Evolutionary conservation across 768 basidiomycete species (phyloP).

Genomic region (Suillus variegatus): DNA sequence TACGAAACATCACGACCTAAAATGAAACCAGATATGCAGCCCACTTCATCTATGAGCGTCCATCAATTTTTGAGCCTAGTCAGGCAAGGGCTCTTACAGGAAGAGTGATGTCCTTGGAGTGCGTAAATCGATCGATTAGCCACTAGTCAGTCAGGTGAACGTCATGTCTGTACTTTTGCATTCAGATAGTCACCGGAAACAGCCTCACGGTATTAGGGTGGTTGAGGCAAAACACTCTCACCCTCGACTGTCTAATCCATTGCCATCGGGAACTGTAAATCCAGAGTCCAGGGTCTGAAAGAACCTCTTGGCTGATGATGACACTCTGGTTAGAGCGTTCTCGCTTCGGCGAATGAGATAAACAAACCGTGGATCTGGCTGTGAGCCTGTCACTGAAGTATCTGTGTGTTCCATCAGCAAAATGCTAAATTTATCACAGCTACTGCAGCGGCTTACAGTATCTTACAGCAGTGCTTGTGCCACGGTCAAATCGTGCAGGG

Average conservation of each 20-base stretch:
- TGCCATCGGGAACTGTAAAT: not conserved
- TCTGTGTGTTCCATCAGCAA: not conserved
- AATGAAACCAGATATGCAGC: not conserved
- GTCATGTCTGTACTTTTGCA: not conserved
- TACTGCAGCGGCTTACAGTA: no score
- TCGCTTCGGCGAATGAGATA: not conserved
- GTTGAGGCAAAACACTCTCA: not conserved
- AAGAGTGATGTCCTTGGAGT: not conserved
- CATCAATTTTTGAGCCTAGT: not conserved
- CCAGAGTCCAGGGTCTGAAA: no score
- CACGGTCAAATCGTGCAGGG: no score
- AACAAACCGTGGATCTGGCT: not conserved
- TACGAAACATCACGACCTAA: not conserved
- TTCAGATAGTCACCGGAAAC: not conserved
- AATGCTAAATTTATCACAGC: no score
- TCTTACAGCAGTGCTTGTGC: no score
- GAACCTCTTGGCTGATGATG: not conserved
- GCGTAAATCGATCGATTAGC: no score
- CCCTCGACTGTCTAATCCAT: not conserved
- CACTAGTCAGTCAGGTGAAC: not conserved
- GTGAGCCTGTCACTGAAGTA: not conserved
- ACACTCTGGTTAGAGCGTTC: not conserved
- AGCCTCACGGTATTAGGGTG: not conserved
- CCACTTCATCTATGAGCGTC: not conserved
- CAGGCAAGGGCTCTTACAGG: not conserved